phyloP scores from a whole-genome alignment of 768 basidiomycete species.

The Russula sp. region DNA sequence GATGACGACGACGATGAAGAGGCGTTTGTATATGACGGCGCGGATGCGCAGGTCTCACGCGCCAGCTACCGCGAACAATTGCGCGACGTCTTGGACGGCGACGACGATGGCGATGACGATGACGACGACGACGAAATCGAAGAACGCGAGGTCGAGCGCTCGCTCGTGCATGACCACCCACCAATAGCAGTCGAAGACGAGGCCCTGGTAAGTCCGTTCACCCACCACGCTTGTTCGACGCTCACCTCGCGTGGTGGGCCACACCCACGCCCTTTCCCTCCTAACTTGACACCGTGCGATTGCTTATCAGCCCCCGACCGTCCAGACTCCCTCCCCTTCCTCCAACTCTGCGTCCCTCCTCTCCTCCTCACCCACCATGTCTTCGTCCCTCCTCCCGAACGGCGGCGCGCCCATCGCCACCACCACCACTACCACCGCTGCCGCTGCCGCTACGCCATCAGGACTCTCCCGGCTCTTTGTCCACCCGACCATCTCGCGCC shows the following conservation, averaged over 20 bases:
- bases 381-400: conserved; percentile 32
- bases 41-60: conserved; percentile 48
- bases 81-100: conserved; percentile 64
- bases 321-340: conserved; percentile 31
- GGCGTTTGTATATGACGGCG: conserved; percentile 67
- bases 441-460: conserved; percentile 17
- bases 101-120: conserved; percentile 46
- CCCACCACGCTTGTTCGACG: conserved; percentile 24
- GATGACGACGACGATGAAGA: conserved; percentile 40
- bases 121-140: conserved; percentile 30
- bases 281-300: neutral
- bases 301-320: conserved; percentile 24
- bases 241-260: conserved; percentile 29
- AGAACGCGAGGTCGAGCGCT: conserved; percentile 41
- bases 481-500: conserved; percentile 71
- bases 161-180: conserved; percentile 34
- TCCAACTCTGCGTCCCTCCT: conserved; percentile 32
- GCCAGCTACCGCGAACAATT: conserved; percentile 62
- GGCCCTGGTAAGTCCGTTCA: conserved; percentile 31
- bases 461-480: conserved; percentile 53
- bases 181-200: conserved; percentile 12
- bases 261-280: conserved; percentile 16
- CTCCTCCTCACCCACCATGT: conserved; percentile 36
- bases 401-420: conserved; percentile 13
- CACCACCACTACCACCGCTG: conserved; percentile 16